phyloP scores from a whole-genome alignment of 2,329 filamentous ascomycete genomes.

The Claviceps sp. region DNA sequence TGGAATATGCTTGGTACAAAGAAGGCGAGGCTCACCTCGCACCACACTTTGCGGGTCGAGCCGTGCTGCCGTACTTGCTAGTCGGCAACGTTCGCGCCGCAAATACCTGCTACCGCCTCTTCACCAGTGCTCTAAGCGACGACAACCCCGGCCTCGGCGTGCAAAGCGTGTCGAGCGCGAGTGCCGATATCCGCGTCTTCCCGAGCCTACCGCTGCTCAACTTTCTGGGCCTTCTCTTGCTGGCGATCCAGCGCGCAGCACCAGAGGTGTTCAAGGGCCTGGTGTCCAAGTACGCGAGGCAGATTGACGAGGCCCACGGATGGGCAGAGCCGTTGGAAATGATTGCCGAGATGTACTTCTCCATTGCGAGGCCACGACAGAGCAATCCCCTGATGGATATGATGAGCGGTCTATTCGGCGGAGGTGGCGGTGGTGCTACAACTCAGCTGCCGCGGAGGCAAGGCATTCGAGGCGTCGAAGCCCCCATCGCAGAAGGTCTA shows the following conservation, averaged over 20 bases:
- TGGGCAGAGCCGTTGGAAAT: constrained; percentile 78
- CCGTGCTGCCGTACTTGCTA: constrained; percentile 80
- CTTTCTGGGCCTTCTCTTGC: constrained; percentile 73
- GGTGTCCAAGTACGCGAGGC: constrained; percentile 62
- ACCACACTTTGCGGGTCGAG: constrained; percentile 71
- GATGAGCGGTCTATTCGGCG: constrained; percentile 92
- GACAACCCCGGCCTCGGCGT: constrained; percentile 45
- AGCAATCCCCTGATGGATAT: constrained; percentile 92
- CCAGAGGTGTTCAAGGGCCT: constrained; percentile 73
- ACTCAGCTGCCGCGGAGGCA: constrained; percentile 24
- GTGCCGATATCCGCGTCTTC: constrained; percentile 67
- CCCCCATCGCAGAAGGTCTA: constrained; percentile 44
- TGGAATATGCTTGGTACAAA: constrained; percentile 92
- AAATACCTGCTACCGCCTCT: constrained; percentile 63
- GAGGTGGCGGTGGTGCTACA: constrained; percentile 46
- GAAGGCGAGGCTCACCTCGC: constrained; percentile 81
- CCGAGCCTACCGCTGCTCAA: constrained; percentile 89
- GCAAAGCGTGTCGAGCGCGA: constrained; percentile 66
- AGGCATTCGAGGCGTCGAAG: constrained; percentile 30
- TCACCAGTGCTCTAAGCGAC: constrained; percentile 26
- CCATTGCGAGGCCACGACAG: constrained; percentile 75
- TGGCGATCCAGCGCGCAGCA: constrained; percentile 68
- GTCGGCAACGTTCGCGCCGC: constrained; percentile 84
- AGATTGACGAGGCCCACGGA: constrained; percentile 61
- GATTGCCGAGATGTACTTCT: constrained; percentile 95